Base-by-base conservation (phyloP, 148 eudicot genomes). In the Spergularia marina region DNA sequence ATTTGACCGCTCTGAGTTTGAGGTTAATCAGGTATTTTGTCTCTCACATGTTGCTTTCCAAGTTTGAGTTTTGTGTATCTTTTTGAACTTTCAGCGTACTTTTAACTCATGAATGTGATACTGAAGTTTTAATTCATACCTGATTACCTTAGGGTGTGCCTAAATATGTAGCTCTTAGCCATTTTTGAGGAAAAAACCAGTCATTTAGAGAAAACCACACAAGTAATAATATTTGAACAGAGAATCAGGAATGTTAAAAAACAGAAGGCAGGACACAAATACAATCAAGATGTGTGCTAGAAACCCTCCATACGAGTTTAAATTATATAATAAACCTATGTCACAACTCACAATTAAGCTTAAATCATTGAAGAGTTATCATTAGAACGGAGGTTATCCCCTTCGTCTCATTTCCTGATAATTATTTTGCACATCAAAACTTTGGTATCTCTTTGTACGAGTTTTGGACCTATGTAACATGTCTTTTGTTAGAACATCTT, bases 1-100 rank as follows among this genome's bases (percentile, higher is more conserved):
- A 77, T 95, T 95, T 84, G 90, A 90, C 77, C 93, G 94, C 64
- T 80, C 86, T 21, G 89, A 87, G 77, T 95, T 89, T 62, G 74
- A 85, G 66, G 96, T 87, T 77, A 86, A 85, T 71, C 99, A 92
- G 97, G 99, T 92, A 83, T 65, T 25, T 47, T 23, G 52, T 70
- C 57, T 58, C 10, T 21, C 16, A 17, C 10, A 18, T 69, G 30
- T 30, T 30, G 36, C 39, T 51, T 12, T 61, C 65, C 0, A 11
- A 20, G 21, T 23, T 0, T 30, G 36, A 30, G 36, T 30, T 30
- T 30, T 30, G 36, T 30, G 34, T 30, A 30, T 30, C 34, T 2
- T 4, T 52, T 25, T 52, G 30, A 12, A 70, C n/a, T 54, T 67
- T 68, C 71, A 70, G 44, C 34, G 34, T 30, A 30, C 34, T 30